A percentile compares a stretch with the other conserved stretches of the same genome.
Conservation (phyloP, 129 eudicot genomes). For the Scalesia atractyloides region DNA sequence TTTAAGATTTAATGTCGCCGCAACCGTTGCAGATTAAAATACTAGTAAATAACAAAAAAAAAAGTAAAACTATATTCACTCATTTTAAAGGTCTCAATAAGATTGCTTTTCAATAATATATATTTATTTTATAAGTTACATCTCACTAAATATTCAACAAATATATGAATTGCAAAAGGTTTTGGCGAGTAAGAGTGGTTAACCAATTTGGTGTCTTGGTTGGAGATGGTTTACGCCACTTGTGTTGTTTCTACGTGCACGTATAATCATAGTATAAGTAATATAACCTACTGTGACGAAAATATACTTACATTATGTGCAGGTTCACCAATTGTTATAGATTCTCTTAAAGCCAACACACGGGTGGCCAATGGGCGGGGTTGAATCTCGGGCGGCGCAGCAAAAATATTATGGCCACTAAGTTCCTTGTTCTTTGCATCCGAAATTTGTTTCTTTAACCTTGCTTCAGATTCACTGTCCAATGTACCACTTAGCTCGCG, state of each 20-base stretch:
- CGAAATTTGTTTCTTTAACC: conserved; percentile 81
- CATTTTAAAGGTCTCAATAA: not conserved
- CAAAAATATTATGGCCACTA: conserved; percentile 89
- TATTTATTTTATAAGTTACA: not conserved
- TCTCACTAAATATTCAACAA: not conserved
- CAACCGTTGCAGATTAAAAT: too few relatives aligned
- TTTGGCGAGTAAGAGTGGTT: not conserved
- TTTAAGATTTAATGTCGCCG: too few relatives aligned
- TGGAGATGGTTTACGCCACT: not conserved
- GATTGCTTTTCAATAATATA: not conserved
- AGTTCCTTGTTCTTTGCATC: conserved; percentile 84
- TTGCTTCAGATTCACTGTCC: conserved; percentile 74
- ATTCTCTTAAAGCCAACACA: conserved; percentile 69
- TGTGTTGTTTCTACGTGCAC: not conserved
- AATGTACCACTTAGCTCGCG: conserved; percentile 83
- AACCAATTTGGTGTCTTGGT: not conserved
- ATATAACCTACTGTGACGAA: not conserved
- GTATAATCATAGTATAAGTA: not conserved
- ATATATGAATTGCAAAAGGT: not conserved
- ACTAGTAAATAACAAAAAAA: not conserved
- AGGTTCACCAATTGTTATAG: conserved; percentile 68
- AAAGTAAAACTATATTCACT: not conserved
- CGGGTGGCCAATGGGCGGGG: conserved; percentile 77
- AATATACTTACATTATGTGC: conserved; percentile 42
- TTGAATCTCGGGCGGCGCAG: conserved; percentile 88